Evolutionary conservation across 2,329 filamentous ascomycete species (phyloP).

Genomic region (Coniochaeta sp.): DNA sequence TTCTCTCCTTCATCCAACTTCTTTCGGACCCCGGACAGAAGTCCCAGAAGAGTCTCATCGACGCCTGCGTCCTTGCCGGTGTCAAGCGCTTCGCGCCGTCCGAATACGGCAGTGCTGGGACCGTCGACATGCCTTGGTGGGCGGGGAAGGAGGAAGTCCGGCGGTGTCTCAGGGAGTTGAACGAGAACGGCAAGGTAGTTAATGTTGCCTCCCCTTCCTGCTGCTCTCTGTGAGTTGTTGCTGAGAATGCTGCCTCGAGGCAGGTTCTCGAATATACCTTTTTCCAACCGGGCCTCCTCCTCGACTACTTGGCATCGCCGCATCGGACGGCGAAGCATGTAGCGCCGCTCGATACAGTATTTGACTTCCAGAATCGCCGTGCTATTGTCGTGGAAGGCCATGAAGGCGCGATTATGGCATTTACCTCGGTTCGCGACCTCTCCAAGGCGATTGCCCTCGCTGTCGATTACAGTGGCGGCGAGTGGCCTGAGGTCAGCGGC

Average conservation of each 20-base stretch:
- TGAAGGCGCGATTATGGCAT: slow-evolving; percentile 32
- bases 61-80: slow-evolving; percentile 50
- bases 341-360: slow-evolving; percentile 25
- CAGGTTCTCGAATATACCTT: slow-evolving; percentile 49
- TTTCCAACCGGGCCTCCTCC: slow-evolving; percentile 48
- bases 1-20: slow-evolving; percentile 43
- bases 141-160: slow-evolving; percentile 41
- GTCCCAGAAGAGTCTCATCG: slow-evolving; percentile 49
- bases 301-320: slow-evolving; percentile 48
- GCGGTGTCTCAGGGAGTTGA: slow-evolving; percentile 43
- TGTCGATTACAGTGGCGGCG: slow-evolving; percentile 31
- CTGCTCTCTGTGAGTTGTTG: neutral
- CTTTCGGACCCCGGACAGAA: slow-evolving; percentile 20
- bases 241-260: neutral
- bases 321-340: slow-evolving; percentile 38
- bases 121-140: slow-evolving; percentile 38
- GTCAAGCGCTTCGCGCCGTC: slow-evolving; percentile 56
- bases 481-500: slow-evolving; percentile 34
- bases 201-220: neutral
- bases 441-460: slow-evolving; percentile 29
- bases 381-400: slow-evolving; percentile 34
- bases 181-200: slow-evolving; percentile 34
- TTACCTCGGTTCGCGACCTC: slow-evolving; percentile 37
- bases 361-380: slow-evolving; percentile 33
- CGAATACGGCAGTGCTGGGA: slow-evolving; percentile 39